Evolutionary conservation across 148 eudicot genomes (phyloP), one percentile per base, ranked within the genome.

Genomic region (Talinum fruticosum): DNA sequence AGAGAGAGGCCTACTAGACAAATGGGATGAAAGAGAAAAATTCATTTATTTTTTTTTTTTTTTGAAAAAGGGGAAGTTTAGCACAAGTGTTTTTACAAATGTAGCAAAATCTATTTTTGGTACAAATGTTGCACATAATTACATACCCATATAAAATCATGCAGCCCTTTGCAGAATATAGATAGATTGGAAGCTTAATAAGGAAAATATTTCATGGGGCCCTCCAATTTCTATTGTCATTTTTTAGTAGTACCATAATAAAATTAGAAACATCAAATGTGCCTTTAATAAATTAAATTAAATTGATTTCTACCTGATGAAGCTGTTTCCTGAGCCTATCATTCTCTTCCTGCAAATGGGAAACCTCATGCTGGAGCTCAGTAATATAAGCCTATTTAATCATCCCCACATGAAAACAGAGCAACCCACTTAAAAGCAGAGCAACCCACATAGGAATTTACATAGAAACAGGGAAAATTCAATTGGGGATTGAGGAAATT

Each of bases 321-420:
- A 84, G 89, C 75, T 87, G 89, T 61, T 49, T 73, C 69, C 28
- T 78, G 1, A 87, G 87, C 72, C 78, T 78, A 34, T 82, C 76
- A 79, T 82, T 85, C 65, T 87, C 89, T 62, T 81, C 83, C 72
- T 49, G 66, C 76, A 87, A 81, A 69, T 77, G 80, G 33, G 85
- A 78, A 24, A 87, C 80, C 80, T 87, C 86, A 67, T 82, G 68
- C 83, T 87, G 86, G 70, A 85, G 70, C 80, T 85, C 90, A 66
- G 41, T 81, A 13, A 85, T 83, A 74, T 87, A 87, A 73, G 89
- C 89, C 89, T 87, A 84, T 5, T 29, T 26, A 30, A 45, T 53
- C 36, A 37, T 18, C 28, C 53, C 53, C 23, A 44, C 29, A 37
- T 2, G 15, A 28, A 72, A 72, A 28, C 74, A 24, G 12, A 44